phyloP scores from a whole-genome alignment of 768 basidiomycete genomes.

The Mycena latifolia region DNA sequence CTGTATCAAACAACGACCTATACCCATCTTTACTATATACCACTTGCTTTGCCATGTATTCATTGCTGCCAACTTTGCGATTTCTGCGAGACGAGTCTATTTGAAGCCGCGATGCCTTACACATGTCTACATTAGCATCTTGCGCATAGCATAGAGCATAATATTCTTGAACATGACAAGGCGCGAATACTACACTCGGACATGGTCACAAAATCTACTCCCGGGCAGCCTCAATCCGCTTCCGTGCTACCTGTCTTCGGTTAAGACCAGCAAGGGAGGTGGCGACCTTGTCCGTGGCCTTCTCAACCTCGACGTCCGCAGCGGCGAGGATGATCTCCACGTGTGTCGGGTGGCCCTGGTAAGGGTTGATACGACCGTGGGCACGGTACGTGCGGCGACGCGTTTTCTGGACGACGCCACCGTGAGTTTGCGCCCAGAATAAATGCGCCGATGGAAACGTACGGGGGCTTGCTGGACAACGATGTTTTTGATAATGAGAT shows the following conservation, averaged over 20 bases:
- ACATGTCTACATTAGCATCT: no score
- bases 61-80: no score
- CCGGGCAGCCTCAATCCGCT: constrained; percentile 88
- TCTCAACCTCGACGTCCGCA: constrained; percentile 87
- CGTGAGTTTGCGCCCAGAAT: constrained; percentile 17
- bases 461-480: constrained; percentile 99
- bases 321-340: constrained; percentile 94
- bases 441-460: constrained; percentile 49
- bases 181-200: constrained; percentile 40
- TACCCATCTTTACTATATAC: not conserved
- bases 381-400: constrained; percentile 99
- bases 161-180: constrained; percentile 40
- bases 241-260: constrained; percentile 89
- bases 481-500: constrained; percentile 95
- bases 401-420: constrained; percentile 76
- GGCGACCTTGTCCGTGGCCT: constrained; percentile 85
- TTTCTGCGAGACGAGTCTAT: no score
- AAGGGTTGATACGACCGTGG: constrained; percentile 98
- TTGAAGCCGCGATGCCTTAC: no score
- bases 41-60: no score
- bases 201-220: constrained; percentile 48
- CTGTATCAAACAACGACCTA: not conserved
- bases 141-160: constrained; percentile 39
- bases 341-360: constrained; percentile 98
- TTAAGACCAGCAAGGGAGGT: constrained; percentile 76